phyloP scores from a whole-genome alignment of 225 moss, liverwort and hornwort genomes.

The Marchantia polymorpha region DNA sequence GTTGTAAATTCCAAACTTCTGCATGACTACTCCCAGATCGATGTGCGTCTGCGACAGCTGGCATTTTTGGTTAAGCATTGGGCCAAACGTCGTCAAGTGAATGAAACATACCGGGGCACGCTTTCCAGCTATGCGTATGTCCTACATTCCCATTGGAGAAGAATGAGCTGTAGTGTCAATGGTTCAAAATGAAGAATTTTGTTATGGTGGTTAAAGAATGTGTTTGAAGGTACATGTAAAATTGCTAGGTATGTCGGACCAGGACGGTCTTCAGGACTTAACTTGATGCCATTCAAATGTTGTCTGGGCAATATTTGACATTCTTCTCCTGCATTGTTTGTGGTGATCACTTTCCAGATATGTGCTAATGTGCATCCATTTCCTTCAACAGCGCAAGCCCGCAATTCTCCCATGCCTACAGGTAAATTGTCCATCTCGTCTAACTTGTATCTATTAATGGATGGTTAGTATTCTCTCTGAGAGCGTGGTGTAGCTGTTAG shows the following conservation, averaged over 20 bases:
- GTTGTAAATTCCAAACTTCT: constrained; percentile 98
- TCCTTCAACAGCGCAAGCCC: constrained; percentile 97
- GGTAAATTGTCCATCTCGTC: constrained; percentile 39
- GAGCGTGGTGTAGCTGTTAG: too few relatives aligned
- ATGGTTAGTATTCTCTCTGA: not conserved
- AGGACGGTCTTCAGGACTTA: too few relatives aligned
- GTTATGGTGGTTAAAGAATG: not conserved
- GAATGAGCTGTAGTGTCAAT: not conserved
- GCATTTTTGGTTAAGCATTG: constrained; percentile 98
- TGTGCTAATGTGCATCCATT: constrained; percentile 98
- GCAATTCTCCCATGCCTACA: constrained; percentile 92
- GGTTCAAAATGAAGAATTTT: not conserved
- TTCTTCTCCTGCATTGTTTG: not conserved
- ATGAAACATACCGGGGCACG: constrained; percentile 97
- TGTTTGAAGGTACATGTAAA: too few relatives aligned
- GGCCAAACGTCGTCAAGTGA: constrained; percentile 99
- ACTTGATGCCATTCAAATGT: too few relatives aligned
- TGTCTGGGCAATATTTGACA: too few relatives aligned
- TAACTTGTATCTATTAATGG: not conserved
- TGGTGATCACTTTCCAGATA: constrained; percentile 50
- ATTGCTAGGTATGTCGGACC: too few relatives aligned
- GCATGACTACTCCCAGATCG: constrained; percentile 91
- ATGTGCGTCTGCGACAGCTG: constrained; percentile 89
- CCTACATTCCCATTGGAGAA: not conserved
- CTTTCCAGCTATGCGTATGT: constrained; percentile 98